Conservation (phyloP, 345 rosid species). For the Eucalyptus sideroxylon region DNA sequence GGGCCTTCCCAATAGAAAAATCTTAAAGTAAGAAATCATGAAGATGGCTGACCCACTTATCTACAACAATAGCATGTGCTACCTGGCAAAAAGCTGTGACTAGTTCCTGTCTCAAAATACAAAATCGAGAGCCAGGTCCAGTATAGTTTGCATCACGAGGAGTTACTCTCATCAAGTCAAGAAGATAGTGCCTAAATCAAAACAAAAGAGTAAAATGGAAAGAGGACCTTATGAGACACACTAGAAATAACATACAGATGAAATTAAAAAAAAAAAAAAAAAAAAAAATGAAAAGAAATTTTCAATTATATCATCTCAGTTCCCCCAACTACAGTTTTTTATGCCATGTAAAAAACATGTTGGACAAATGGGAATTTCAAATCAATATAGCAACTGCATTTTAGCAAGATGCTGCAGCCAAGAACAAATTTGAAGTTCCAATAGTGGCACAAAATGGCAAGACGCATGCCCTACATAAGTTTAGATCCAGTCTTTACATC, state of each 20-base stretch:
- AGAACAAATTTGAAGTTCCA: neutral
- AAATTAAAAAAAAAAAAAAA: too few species aligned
- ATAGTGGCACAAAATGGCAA: neutral
- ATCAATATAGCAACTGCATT: neutral
- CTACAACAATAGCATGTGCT: neutral
- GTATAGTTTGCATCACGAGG: constrained; percentile 97
- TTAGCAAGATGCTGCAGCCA: neutral
- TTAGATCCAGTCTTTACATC: neutral
- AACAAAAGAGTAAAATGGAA: neutral
- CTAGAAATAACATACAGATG: neutral
- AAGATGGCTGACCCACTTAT: neutral
- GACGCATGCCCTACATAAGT: neutral
- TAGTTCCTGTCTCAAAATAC: constrained; percentile 89
- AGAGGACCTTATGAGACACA: neutral
- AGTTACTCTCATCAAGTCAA: constrained; percentile 98
- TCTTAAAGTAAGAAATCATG: neutral
- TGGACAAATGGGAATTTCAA: neutral
- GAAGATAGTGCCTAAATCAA: constrained; percentile 68
- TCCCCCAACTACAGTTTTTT: neutral
- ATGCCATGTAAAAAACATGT: neutral
- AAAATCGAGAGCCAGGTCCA: constrained; percentile 90
- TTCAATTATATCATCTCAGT: neutral
- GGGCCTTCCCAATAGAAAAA: constrained; percentile 31
- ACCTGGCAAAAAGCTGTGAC: constrained; percentile 93
- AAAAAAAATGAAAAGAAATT: neutral